Evolutionary conservation across 1,139 yeast genomes (phyloP).

Genomic region (Pichia kudriavzevii): DNA sequence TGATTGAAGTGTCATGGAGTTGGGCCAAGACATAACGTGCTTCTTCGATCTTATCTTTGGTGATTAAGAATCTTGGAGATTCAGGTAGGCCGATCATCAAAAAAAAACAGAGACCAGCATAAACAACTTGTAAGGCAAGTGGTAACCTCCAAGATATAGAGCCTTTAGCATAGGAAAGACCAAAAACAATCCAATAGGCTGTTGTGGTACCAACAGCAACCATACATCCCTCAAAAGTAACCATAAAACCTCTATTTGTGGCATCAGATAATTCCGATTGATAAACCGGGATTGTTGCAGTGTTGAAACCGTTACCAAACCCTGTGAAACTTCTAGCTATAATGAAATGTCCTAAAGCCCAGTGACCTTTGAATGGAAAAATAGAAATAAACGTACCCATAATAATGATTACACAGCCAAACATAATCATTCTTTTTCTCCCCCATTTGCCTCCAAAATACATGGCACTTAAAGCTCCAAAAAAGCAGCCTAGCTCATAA

Average conservation of each 20-base stretch:
- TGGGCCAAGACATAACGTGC: slow-evolving; percentile 45
- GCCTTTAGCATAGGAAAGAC: slow-evolving; percentile 47
- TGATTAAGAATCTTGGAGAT: slow-evolving; percentile 70
- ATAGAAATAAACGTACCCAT: slow-evolving; percentile 60
- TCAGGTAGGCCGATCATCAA: slow-evolving; percentile 34
- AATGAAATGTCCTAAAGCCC: slow-evolving; percentile 44
- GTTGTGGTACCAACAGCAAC: slow-evolving; percentile 28
- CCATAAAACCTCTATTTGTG: slow-evolving; percentile 62
- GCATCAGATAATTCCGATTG: slow-evolving; percentile 72
- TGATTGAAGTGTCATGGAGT: slow-evolving; percentile 27
- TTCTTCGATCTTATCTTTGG: slow-evolving; percentile 40
- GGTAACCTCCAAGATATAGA: slow-evolving; percentile 46
- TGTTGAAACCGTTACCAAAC: slow-evolving; percentile 60
- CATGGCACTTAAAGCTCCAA: slow-evolving; percentile 60
- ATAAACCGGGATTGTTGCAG: slow-evolving; percentile 76
- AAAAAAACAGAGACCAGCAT: slow-evolving; percentile 31
- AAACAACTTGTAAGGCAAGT: slow-evolving; percentile 38
- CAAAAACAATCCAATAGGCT: slow-evolving; percentile 66
- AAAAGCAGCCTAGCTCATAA: slow-evolving; percentile 71
- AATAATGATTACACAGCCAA: slow-evolving; percentile 52
- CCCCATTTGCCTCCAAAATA: slow-evolving; percentile 58
- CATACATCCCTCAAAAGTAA: slow-evolving; percentile 55
- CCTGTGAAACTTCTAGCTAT: slow-evolving; percentile 60
- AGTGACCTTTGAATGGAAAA: slow-evolving; percentile 42
- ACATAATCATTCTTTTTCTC: slow-evolving; percentile 54